Conservation (phyloP, 192 early-diverging fungal genomes). For the Podila clonocystis region DNA sequence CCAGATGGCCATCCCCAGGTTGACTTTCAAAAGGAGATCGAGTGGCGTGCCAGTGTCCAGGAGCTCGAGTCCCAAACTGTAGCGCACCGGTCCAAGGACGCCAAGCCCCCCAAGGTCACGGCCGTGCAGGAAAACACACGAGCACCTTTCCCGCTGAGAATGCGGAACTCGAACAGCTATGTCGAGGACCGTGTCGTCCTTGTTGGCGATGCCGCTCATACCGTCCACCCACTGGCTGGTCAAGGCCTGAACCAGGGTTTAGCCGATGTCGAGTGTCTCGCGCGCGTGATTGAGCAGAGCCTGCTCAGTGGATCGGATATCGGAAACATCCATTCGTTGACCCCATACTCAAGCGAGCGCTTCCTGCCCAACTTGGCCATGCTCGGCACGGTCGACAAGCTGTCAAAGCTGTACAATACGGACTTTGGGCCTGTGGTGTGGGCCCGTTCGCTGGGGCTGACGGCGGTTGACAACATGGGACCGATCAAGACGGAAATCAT, state of each 20-base stretch:
- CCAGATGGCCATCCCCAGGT: slow-evolving; percentile 49
- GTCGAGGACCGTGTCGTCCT: slow-evolving; percentile 82
- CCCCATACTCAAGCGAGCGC: slow-evolving; percentile 83
- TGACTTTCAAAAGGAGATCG: slow-evolving; percentile 65
- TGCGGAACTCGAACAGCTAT: slow-evolving; percentile 86
- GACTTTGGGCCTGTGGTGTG: slow-evolving; percentile 68
- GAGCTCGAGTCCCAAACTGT: slow-evolving; percentile 13
- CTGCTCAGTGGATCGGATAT: slow-evolving; percentile 82
- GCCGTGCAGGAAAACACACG: slow-evolving; percentile 72
- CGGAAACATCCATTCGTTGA: slow-evolving; percentile 78
- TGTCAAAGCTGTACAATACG: slow-evolving; percentile 82
- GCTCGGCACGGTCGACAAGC: slow-evolving; percentile 83
- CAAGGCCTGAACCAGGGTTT: slow-evolving; percentile 97
- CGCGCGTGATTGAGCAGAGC: slow-evolving; percentile 70
- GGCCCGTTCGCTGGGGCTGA: slow-evolving; percentile 78
- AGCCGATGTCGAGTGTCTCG: slow-evolving; percentile 81
- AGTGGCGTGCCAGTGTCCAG: slow-evolving; percentile 73
- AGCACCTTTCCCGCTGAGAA: slow-evolving; percentile 84
- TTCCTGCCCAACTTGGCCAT: slow-evolving; percentile 86
- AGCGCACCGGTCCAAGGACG: slow-evolving; percentile 17
- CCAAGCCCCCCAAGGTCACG: slow-evolving; percentile 69
- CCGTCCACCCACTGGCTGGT: slow-evolving; percentile 95
- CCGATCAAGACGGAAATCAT: slow-evolving; percentile 72
- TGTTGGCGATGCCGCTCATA: slow-evolving; percentile 96
- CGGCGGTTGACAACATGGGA: slow-evolving; percentile 71